A percentile compares a stretch with the other conserved stretches of the same genome.
Conservation (phyloP, 2,329 filamentous ascomycete species). For the Penicillium palitans region DNA sequence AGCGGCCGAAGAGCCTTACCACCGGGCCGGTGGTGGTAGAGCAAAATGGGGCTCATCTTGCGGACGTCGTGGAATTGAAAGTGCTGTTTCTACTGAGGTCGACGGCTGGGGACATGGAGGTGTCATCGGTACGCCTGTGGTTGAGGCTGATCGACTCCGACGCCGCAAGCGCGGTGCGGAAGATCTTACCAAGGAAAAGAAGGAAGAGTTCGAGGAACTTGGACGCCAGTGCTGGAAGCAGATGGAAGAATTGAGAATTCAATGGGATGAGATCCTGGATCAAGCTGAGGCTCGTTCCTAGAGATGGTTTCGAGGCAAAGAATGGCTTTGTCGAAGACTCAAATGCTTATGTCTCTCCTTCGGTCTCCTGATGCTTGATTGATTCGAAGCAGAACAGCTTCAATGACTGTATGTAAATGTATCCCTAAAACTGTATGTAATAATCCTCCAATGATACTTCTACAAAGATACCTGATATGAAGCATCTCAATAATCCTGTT, state of each 20-base stretch:
- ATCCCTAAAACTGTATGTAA: background rate
- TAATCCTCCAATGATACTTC: background rate
- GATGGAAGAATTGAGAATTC: conserved; percentile 45
- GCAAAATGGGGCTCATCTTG: conserved; percentile 84
- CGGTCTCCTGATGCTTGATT: background rate
- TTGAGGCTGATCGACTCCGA: conserved; percentile 53
- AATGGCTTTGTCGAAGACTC: background rate
- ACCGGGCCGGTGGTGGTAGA: conserved; percentile 60
- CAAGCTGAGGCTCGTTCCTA: conserved; percentile 28
- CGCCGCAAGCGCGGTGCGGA: conserved; percentile 59
- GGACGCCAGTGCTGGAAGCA: conserved; percentile 44
- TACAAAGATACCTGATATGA: background rate
- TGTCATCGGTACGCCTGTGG: conserved; percentile 52
- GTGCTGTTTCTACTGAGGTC: conserved; percentile 76
- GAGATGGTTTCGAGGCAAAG: background rate
- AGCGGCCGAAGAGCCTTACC: conserved; percentile 44
- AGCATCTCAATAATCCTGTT: background rate
- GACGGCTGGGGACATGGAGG: conserved; percentile 76
- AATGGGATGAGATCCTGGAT: conserved; percentile 44
- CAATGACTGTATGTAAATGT: background rate
- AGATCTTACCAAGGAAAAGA: conserved; percentile 55
- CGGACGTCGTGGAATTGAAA: conserved; percentile 57
- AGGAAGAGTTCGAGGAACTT: conserved; percentile 41
- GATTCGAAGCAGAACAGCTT: background rate
- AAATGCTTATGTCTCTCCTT: background rate